These are phyloP conservation scores for Prunus persica DNA, from an alignment of 306 rosid species.

Conservation along the genomic window Prunus_persica_NCBIv2 NC_034009.1:12017501-12018000, in stretches of 20 bases:
- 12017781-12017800: slow-evolving; percentile 20
- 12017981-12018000: slow-evolving; percentile 42
- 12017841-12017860: slow-evolving; percentile 46
- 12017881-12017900: neutral
- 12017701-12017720: slow-evolving; percentile 55
- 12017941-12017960: slow-evolving; percentile 15
- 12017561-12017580: slow-evolving; percentile 23
- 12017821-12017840: slow-evolving; percentile 45
- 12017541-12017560: slow-evolving; percentile 47
- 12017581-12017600: slow-evolving; percentile 50
- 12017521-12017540: slow-evolving; percentile 41
- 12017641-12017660: slow-evolving; percentile 40
- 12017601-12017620: slow-evolving; percentile 23
- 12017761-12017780: slow-evolving; percentile 38
- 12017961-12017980: slow-evolving; percentile 42
- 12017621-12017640: slow-evolving; percentile 29
- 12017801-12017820: neutral
- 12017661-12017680: slow-evolving; percentile 34
- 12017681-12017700: slow-evolving; percentile 24
- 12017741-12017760: slow-evolving; percentile 7
- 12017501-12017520: slow-evolving; percentile 45
- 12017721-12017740: slow-evolving; percentile 39
- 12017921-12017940: slow-evolving; percentile 53
- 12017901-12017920: slow-evolving; percentile 36
- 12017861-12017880: slow-evolving; percentile 31